Percentiles rank a stretch among this genome's conserved stretches.
Conservation (phyloP, 192 early-diverging fungal species). For the Cetraspora pellucida region DNA sequence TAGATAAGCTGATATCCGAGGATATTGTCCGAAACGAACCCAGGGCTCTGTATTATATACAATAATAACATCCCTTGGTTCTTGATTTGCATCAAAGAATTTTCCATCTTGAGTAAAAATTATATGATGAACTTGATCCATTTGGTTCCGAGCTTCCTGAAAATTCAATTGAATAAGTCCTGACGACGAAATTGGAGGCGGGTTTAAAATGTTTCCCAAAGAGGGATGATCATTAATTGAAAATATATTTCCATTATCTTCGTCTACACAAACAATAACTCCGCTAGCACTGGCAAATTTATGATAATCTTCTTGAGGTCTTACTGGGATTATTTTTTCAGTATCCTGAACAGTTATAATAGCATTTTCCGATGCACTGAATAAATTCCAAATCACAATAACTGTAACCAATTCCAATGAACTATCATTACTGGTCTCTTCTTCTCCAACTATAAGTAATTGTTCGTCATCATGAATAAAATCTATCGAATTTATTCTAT, state of each 20-base stretch:
- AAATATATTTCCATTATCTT: not conserved
- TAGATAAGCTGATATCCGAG: not conserved
- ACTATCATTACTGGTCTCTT: not conserved
- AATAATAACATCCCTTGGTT: not conserved
- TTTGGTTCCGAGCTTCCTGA: not conserved
- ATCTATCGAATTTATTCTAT: slow-evolving; percentile 1
- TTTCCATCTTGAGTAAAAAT: slow-evolving; percentile 14
- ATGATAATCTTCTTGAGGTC: not conserved
- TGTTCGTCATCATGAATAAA: slow-evolving; percentile 27
- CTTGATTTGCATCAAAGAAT: not conserved
- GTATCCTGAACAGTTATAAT: not conserved
- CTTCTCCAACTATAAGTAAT: slow-evolving; percentile 9
- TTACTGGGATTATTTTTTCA: not conserved
- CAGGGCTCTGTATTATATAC: slow-evolving; percentile 23
- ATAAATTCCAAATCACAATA: slow-evolving; percentile 15
- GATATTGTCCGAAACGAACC: not conserved
- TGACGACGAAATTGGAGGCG: not conserved
- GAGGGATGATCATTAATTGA: not conserved
- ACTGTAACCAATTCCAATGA: not conserved
- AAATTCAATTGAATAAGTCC: not conserved
- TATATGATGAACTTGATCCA: not conserved
- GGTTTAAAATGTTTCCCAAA: not conserved
- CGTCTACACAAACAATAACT: not conserved
- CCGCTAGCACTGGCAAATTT: not conserved
- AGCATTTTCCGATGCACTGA: not conserved